Evolutionary conservation across 2,329 filamentous ascomycete species (phyloP), one percentile per base, ranked within the genome.

Genomic region (Pseudogymnoascus sp.): DNA sequence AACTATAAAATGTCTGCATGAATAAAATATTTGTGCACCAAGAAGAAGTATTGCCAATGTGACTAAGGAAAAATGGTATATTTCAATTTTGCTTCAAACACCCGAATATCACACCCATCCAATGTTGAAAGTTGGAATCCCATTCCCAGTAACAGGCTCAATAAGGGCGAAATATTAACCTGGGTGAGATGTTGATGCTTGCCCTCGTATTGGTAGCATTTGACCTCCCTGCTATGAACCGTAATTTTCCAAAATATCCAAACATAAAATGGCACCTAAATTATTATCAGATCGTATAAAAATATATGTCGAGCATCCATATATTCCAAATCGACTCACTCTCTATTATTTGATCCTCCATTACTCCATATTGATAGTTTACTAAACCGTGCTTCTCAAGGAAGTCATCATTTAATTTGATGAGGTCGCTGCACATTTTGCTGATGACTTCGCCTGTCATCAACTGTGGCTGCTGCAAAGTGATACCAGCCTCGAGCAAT

Each of bases 321-420:
- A 38, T 33, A 12, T 48, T 28, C 41, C 33, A 45, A 15, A 30
- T 57, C 55, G 21, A 79, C 89, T 74, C 77, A 96, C 92, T 81
- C 61, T 82, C 82, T 66, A 94, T 82, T 67, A 97, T 96, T 69
- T 89, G 85, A 70, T 97, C 92, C 74, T 97, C 94, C 83, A 90
- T 95, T 23, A 97, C 89, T 7, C 94, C 94, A 76, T 96, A 95
- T 69, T 97, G 88, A 71, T 97, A 99, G 74, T 99, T 94, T 9
- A 99, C 90, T 55, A 99, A 76, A n/a, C 94, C 94, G 70, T 95
- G 86, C 65, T 88, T 86, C 73, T 97, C 92, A 63, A 97, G 82
- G 57, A 82, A 82, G 71, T 97, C 91, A 71, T 92, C 95, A 12
- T 52, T 28, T 57, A 96, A 78, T 57, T 85, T 82, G 60, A 95